A percentile compares a stretch with the other conserved stretches of the same genome.
Conservation (phyloP, 2,329 filamentous ascomycete species). For the Exophiala alcalophila region DNA sequence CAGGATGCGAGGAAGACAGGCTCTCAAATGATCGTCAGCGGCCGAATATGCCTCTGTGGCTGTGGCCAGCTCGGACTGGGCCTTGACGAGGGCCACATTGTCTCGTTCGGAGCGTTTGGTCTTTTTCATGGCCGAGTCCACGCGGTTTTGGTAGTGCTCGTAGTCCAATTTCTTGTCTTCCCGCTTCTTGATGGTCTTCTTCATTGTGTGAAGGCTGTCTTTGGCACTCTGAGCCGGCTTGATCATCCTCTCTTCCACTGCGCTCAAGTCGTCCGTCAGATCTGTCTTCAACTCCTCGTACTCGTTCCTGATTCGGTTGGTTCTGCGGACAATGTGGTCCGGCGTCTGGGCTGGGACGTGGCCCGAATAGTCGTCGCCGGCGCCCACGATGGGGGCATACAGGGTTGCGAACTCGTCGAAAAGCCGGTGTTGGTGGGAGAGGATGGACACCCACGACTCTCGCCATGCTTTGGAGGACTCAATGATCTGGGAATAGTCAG, state of each 20-base stretch:
- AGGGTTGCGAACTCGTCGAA: conserved; percentile 67
- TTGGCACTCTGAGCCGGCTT: conserved; percentile 67
- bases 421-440: conserved; percentile 65
- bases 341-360: conserved; percentile 61
- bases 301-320: conserved; percentile 61
- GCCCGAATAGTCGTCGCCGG: conserved; percentile 56
- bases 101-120: conserved; percentile 68
- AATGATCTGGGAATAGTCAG: conserved; percentile 57
- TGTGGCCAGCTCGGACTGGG: conserved; percentile 65
- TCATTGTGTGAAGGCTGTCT: conserved; percentile 66
- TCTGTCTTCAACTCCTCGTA: conserved; percentile 71
- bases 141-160: conserved; percentile 71
- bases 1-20: conserved; percentile 69
- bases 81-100: conserved; percentile 66
- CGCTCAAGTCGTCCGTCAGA: conserved; percentile 65
- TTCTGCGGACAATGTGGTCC: conserved; percentile 60
- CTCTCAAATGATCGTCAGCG: conserved; percentile 70
- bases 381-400: conserved; percentile 72
- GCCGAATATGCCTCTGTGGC: conserved; percentile 69
- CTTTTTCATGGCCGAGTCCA: conserved; percentile 68
- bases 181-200: conserved; percentile 80
- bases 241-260: conserved; percentile 69
- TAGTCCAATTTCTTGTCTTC: conserved; percentile 81
- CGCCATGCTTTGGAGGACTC: conserved; percentile 73
- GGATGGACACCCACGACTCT: conserved; percentile 72